These are phyloP conservation scores for Calonectria pauciramosa DNA, from an alignment of 2,329 filamentous ascomycete genomes.

Conservation along the genomic window DNA sequence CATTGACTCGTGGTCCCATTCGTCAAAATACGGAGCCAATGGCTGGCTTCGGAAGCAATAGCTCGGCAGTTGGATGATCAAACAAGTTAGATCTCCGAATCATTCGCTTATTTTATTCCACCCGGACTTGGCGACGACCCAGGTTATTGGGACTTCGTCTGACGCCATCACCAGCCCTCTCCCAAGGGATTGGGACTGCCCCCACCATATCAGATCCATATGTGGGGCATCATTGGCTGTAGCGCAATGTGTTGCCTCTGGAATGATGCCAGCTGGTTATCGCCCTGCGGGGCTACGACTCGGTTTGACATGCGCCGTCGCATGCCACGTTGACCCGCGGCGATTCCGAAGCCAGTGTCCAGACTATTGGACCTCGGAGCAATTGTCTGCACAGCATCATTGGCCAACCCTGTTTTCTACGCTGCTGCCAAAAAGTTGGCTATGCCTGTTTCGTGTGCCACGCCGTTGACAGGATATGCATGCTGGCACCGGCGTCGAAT, in stretches of 20 bases:
- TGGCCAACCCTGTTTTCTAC: neutral
- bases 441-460: neutral
- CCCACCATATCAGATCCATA: neutral
- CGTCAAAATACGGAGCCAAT: neutral
- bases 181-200: neutral
- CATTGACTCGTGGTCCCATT: neutral
- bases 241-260: neutral
- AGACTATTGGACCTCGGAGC: constrained; percentile 10
- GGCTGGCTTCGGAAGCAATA: neutral
- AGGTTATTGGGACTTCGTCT: neutral
- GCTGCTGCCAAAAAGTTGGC: neutral
- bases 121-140: neutral
- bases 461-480: neutral
- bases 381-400: neutral
- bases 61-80: neutral
- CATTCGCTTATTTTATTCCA: neutral
- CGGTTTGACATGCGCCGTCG: neutral
- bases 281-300: neutral
- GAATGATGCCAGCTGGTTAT: neutral
- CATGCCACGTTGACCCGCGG: constrained; percentile 8
- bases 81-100: constrained; percentile 3
- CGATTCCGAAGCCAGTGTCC: neutral
- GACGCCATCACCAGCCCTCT: neutral
- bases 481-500: neutral
- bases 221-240: neutral